Evolutionary conservation across 78 protist genomes (phyloP).

Genomic region (Dictyostelium brefeldianum): DNA sequence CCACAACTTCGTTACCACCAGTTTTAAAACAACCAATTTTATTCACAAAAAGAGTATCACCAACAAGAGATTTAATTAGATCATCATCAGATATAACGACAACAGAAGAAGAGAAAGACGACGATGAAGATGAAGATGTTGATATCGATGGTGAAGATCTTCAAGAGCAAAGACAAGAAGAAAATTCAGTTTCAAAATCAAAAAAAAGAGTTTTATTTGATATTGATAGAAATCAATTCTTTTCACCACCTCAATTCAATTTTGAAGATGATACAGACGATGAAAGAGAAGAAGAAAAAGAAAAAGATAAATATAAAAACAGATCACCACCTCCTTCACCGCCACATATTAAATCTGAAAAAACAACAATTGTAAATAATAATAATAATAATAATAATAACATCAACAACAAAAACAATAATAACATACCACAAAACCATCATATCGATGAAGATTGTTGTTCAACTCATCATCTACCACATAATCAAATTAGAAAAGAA

Average conservation of each 20-base stretch:
- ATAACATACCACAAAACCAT: neutral
- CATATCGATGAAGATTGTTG: neutral
- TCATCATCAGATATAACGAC: neutral
- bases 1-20: neutral
- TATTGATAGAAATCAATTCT: neutral
- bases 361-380: neutral
- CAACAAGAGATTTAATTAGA: neutral
- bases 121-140: neutral
- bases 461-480: neutral
- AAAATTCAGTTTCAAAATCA: neutral
- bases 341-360: neutral
- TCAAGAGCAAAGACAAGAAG: too few relatives aligned
- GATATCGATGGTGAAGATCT: too few relatives aligned
- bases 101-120: neutral
- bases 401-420: neutral
- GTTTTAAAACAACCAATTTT: neutral
- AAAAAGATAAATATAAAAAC: neutral
- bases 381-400: neutral
- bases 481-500: too few relatives aligned
- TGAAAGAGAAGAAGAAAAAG: neutral
- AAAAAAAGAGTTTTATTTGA: slow-evolving; percentile 5
- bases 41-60: neutral
- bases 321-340: neutral
- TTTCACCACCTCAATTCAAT: neutral
- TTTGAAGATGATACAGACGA: neutral